A percentile compares a stretch with the other conserved stretches of the same genome.
Evolutionary conservation across 2,329 filamentous ascomycete species (phyloP).

Genomic region (Grosmannia penicillata): DNA sequence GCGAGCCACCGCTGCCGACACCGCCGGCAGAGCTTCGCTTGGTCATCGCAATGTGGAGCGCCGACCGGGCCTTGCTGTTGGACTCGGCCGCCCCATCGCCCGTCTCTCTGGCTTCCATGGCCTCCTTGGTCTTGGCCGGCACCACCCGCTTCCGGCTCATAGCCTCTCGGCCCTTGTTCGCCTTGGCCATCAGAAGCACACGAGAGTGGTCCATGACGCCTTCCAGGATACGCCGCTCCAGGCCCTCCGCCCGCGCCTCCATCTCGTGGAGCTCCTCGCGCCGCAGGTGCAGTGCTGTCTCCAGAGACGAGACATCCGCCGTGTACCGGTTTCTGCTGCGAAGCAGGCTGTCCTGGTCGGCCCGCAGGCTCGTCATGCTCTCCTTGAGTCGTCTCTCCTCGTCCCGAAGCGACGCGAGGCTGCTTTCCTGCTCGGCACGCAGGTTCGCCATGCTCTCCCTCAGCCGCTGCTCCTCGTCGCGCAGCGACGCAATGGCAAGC

Average conservation of each 20-base stretch:
- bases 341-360: constrained; percentile 60
- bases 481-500: no score
- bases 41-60: constrained; percentile 38
- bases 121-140: constrained; percentile 24
- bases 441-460: constrained; percentile 15
- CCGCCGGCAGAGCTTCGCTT: constrained; percentile 28
- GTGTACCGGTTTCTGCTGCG: constrained; percentile 67
- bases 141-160: constrained; percentile 43
- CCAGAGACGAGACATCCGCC: constrained; percentile 78
- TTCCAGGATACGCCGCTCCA: constrained; percentile 87
- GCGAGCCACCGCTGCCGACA: constrained; percentile 32
- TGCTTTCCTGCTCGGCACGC: constrained; percentile 28
- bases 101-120: background rate
- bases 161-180: constrained; percentile 33
- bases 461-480: constrained; percentile 59
- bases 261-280: constrained; percentile 84
- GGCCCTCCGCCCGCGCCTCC: constrained; percentile 72
- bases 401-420: constrained; percentile 29
- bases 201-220: constrained; percentile 94
- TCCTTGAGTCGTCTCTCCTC: constrained; percentile 39
- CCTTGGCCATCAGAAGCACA: constrained; percentile 66
- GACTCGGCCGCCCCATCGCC: no score
- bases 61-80: constrained; percentile 17
- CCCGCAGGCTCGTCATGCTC: constrained; percentile 41
- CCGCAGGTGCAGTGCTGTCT: constrained; percentile 77